Percentiles rank a stretch among this genome's conserved stretches.
phyloP scores from a whole-genome alignment of 2,329 filamentous ascomycete genomes.

The Verticillium nubilum region DNA sequence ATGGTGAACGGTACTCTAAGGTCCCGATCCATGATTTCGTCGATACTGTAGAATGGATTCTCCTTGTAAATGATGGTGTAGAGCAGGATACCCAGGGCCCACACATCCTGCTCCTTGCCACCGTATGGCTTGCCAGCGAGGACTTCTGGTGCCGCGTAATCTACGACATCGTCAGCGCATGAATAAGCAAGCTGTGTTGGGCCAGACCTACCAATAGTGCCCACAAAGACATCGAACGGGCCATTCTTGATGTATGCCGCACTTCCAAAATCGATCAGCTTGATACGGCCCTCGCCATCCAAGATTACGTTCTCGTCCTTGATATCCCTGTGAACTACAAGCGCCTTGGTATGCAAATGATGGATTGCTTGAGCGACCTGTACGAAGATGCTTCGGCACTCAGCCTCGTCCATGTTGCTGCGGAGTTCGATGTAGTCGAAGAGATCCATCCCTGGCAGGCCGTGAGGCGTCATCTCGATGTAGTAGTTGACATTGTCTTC shows the following conservation, averaged over 20 bases:
- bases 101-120: constrained; percentile 96
- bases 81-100: constrained; percentile 92
- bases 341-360: constrained; percentile 83
- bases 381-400: constrained; percentile 90
- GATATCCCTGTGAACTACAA: constrained; percentile 95
- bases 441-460: constrained; percentile 93
- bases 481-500: constrained; percentile 91
- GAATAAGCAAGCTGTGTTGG: background rate
- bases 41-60: constrained; percentile 97
- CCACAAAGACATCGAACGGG: constrained; percentile 97
- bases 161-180: constrained; percentile 37
- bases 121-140: constrained; percentile 86
- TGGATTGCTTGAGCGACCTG: constrained; percentile 88
- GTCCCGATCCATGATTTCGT: constrained; percentile 98
- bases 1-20: constrained; percentile 83
- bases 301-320: constrained; percentile 98
- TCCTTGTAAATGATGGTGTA: constrained; percentile 99
- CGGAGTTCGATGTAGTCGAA: constrained; percentile 98
- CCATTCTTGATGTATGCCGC: constrained; percentile 98
- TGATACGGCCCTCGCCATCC: constrained; percentile 91
- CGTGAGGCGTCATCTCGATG: constrained; percentile 96
- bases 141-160: constrained; percentile 98
- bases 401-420: constrained; percentile 91
- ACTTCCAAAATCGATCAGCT: constrained; percentile 96
- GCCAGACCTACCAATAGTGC: constrained; percentile 76